Evolutionary conservation across 179 eudicot species (phyloP).

Genomic region (Vitellaria paradoxa): DNA sequence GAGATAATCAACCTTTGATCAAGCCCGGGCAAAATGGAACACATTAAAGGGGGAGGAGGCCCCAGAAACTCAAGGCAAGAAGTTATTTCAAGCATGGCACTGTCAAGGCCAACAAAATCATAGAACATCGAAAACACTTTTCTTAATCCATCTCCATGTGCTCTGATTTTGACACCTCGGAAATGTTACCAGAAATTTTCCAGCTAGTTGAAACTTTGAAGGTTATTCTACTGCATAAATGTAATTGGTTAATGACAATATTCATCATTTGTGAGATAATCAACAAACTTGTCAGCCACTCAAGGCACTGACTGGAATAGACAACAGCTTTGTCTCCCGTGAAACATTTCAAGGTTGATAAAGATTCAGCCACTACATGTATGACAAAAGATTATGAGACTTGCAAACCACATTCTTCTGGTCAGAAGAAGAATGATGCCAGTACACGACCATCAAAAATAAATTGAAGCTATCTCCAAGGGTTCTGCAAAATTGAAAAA

Average conservation of each 20-base stretch:
- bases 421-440: not conserved
- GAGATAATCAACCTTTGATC: too few relatives aligned
- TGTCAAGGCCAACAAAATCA: not conserved
- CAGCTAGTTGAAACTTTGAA: constrained; percentile 3
- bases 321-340: not conserved
- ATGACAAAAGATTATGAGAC: not conserved
- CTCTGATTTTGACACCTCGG: constrained; percentile 9
- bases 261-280: not conserved
- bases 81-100: not conserved
- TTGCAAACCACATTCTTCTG: not conserved
- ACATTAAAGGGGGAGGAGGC: not conserved
- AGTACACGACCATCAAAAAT: not conserved
- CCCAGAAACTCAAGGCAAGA: not conserved
- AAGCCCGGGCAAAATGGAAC: not conserved
- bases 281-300: not conserved
- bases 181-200: not conserved
- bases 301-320: not conserved
- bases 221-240: not conserved
- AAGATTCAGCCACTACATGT: not conserved
- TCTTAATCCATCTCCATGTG: not conserved
- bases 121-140: not conserved
- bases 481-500: not conserved
- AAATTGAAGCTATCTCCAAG: not conserved
- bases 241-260: not conserved
- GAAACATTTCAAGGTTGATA: not conserved